Evolutionary conservation across 2,329 filamentous ascomycete genomes (phyloP).

Genomic region (Claviceps quebecensis): DNA sequence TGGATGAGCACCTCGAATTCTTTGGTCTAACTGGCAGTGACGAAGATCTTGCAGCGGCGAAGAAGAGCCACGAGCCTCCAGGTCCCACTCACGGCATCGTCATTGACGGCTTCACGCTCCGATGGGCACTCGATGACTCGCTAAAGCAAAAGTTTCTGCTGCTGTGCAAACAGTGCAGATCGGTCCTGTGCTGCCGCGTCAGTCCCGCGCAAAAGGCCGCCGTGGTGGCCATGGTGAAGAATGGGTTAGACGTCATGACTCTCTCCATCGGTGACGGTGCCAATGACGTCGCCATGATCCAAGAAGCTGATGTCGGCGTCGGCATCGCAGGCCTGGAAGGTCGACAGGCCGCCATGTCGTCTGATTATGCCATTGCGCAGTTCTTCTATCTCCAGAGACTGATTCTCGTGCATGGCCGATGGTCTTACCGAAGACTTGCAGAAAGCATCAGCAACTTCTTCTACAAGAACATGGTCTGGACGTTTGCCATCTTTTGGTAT

Average conservation of each 20-base stretch:
- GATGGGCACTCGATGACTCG: conserved; percentile 68
- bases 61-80: conserved; percentile 73
- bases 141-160: conserved; percentile 87
- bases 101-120: conserved; percentile 87
- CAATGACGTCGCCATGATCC: conserved; percentile 96
- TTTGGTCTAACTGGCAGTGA: conserved; percentile 78
- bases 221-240: conserved; percentile 93
- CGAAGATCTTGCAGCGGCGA: conserved; percentile 67
- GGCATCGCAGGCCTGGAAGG: conserved; percentile 90
- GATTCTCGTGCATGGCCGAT: conserved; percentile 79
- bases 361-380: conserved; percentile 88
- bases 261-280: conserved; percentile 86
- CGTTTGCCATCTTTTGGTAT: conserved; percentile 93
- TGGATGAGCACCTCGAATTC: conserved; percentile 56
- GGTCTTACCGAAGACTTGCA: conserved; percentile 88
- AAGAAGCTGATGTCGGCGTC: conserved; percentile 91
- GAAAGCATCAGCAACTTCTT: conserved; percentile 98
- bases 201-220: conserved; percentile 93
- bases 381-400: conserved; percentile 79
- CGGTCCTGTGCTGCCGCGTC: conserved; percentile 93
- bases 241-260: conserved; percentile 89
- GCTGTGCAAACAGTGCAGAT: conserved; percentile 92
- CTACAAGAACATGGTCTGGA: conserved; percentile 99
- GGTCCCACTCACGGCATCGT: conserved; percentile 81
- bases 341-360: conserved; percentile 87